Base-by-base conservation (phyloP, 495 filamentous ascomycete genomes). In the Wilcoxina mikolae region DNA sequence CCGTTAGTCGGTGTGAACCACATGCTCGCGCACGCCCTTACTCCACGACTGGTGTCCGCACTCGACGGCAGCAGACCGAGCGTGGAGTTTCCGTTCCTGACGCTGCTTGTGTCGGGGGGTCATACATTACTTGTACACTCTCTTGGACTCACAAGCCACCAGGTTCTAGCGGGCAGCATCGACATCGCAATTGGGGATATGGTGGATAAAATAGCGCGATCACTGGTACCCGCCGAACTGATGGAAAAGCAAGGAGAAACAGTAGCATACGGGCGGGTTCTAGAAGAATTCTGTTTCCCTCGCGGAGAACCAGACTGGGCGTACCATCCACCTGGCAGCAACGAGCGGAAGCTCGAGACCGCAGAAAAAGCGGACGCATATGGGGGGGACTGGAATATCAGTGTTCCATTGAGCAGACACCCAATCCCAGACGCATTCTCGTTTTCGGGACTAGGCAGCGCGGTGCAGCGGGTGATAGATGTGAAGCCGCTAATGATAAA, bases 1-100 rank as follows among this genome's bases (percentile, higher is more conserved):
- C 87, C 89, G 2, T 68, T 96, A 25, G 65, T 95, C 2, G 91
- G 78, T 0, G 85, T 95, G 0, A 81, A 98, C 61, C 91, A 98
- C 67, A 96, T 98, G 91, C 89, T 95, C 65, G 91, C 90, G 12
- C 91, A 98, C 67, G 79, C 89, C 2, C 67, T 98, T 45, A 96
- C 91, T 4, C 84, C 89, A 4, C 76, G 84, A 2, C 78, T 98
- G n/a, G 78, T 85, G 1, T 67, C 72, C 9, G 83, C 83, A 2
- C 67, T 94, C 29, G 43, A 15, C 10, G 25, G 46, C 17, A 22
- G 22, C 3, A 2, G 1, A 1, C n/a, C 5, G 9, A 9, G 71
- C 67, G 67, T 78, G 5, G 51, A 66, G 4, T 93, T 91, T 62
- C 90, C 91, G 25, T 95, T 93, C 68, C 72, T 95, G 41, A 87